Percentiles rank a stretch among this genome's conserved stretches.
Evolutionary conservation across 768 basidiomycete species (phyloP).

Genomic region (Lyophyllum semitale): DNA sequence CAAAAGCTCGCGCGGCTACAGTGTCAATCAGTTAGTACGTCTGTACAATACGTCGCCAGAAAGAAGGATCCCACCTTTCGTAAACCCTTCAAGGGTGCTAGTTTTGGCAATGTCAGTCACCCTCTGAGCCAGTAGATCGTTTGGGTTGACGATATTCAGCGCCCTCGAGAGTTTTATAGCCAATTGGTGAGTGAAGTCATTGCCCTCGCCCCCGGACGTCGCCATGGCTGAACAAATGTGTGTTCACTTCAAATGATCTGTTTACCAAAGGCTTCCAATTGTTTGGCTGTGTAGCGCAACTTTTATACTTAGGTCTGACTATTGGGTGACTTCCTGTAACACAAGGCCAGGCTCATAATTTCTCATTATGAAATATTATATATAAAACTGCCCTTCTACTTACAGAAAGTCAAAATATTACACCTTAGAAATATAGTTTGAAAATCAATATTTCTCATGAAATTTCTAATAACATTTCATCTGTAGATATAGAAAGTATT

Average conservation of each 20-base stretch:
- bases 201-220: slow-evolving; percentile 12
- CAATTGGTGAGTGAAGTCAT: slow-evolving; percentile 65
- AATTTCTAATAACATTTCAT: no score
- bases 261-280: neutral
- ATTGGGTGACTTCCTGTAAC: no score
- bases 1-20: slow-evolving; percentile 77
- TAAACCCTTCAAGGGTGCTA: slow-evolving; percentile 64
- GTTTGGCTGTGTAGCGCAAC: neutral
- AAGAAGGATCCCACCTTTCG: slow-evolving; percentile 50
- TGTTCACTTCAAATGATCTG: neutral
- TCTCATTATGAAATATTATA: no score
- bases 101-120: slow-evolving; percentile 82
- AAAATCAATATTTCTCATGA: no score
- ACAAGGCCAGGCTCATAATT: no score
- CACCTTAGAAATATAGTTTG: no score
- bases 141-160: slow-evolving; percentile 80
- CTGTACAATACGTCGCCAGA: neutral
- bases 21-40: neutral
- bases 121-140: slow-evolving; percentile 76
- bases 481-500: no score
- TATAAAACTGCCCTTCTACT: no score
- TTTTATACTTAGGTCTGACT: no score
- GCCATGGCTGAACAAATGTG: slow-evolving; percentile 6
- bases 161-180: slow-evolving; percentile 81
- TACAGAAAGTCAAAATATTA: no score